Base-by-base conservation (phyloP, 495 filamentous ascomycete genomes). In the Aspergillus homomorphus region DNA sequence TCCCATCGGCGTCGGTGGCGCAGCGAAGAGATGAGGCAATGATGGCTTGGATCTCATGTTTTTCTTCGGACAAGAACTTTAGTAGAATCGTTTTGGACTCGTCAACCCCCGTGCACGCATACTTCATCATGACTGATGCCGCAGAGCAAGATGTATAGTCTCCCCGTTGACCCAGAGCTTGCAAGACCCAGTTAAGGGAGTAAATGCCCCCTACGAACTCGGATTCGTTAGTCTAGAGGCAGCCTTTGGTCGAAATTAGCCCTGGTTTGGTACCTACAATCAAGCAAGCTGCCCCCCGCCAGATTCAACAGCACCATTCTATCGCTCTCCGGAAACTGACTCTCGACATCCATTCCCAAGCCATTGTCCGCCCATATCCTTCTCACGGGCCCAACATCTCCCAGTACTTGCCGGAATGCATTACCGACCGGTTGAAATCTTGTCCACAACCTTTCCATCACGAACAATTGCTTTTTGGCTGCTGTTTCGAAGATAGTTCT, bases 381-480 rank as follows among this genome's bases (percentile, higher is more conserved):
- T 52, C 83, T 80, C 2, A 92, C 82, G 4, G 79, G 77, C 16
- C 90, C 89, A 52, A 94, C 82, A 41, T 66, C 77, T 4, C 85
- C 84, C 30, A 90, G 80, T 63, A 87, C 60, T 49, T 87, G 77
- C 30, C 85, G 69, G 23, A 92, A 71, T 69, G 88, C 81, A 62
- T 83, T 80, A 59, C 79, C 84, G 0, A 89, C 66, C 0, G 90
- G 90, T 71, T 90, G 88, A 70, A 86, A 89, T 19, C 90, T 70
- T 23, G 89, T 92, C 90, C 90, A 94, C 28, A 93, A 85, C 9
- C 89, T 89, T 74, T 95, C 90, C 87, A 92, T 91, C 43, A 95
- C 67, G 73, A 92, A 92, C 20, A 92, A 59, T 5, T 80, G 78
- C 77, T 90, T 90, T 54, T 78, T 76, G 59, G 72, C 79, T 0